phyloP scores from a whole-genome alignment of 2,329 filamentous ascomycete species.

The Basipetospora chlamydospora region DNA sequence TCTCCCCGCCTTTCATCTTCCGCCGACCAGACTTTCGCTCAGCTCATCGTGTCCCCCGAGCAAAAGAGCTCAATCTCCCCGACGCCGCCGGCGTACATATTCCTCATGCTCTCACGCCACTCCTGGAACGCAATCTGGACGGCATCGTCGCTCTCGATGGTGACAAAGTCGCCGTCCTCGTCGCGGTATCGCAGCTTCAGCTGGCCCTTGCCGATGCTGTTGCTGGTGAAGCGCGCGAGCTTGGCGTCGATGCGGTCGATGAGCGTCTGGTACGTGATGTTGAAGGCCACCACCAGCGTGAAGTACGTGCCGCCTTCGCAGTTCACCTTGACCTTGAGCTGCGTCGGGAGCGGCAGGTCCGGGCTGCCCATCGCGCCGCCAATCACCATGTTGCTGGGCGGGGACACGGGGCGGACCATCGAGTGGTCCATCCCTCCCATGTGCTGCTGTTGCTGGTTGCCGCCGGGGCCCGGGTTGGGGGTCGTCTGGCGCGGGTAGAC shows the following conservation, averaged over 20 bases:
- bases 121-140: constrained; percentile 92
- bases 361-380: constrained; percentile 20
- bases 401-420: constrained; percentile 30
- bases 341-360: constrained; percentile 47
- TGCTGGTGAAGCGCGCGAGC: constrained; percentile 69
- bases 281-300: constrained; percentile 89
- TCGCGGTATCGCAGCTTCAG: constrained; percentile 84
- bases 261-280: constrained; percentile 85
- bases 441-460: background rate
- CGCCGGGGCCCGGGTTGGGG: constrained; percentile 23
- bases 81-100: constrained; percentile 50
- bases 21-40: background rate
- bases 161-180: constrained; percentile 83
- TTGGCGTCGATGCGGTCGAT: constrained; percentile 96
- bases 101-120: constrained; percentile 60
- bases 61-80: constrained; percentile 87
- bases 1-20: background rate
- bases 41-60: constrained; percentile 36
- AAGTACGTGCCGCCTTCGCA: constrained; percentile 77
- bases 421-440: constrained; percentile 21
- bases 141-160: constrained; percentile 89
- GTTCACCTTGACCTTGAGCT: constrained; percentile 91
- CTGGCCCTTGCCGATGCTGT: constrained; percentile 67
- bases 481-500: constrained; percentile 32
- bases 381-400: constrained; percentile 16